Base-by-base conservation (phyloP, 78 protist genomes). In the Polysphondylium violaceum region DNA sequence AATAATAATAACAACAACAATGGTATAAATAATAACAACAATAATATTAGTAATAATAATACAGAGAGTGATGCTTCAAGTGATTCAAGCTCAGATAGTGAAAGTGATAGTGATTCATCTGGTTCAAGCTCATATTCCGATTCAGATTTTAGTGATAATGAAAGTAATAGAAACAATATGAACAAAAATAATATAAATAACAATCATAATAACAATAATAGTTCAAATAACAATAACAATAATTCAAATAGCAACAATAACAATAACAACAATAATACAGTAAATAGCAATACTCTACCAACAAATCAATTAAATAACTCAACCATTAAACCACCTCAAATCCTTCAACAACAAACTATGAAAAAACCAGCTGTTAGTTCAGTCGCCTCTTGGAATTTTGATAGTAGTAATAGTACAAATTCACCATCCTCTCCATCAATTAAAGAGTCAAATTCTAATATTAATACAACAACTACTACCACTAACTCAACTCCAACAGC, bases 131-230 rank as follows among this genome's bases (percentile, higher is more conserved):
- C 81, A 1, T 83, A 83, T 43, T 83, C 91, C n/a, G 87, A 77
- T 33, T 81, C 89, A 14, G 91, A 83, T 68, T 69, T 68, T 43
- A 69, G 79, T 71, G 91, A 69, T 25, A 83, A 72, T 47, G 91
- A 83, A 40, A 69, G 56, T 69, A 76, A 79, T 76, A 55, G 35
- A 9, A 81, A 71, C n/a, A 50, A 58, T 68, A 81, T 58, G 27
- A 81, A 55, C 35, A 31, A 44, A 51, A 33, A 51, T 51, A 51
- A 33, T 21, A 29, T 9, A 35, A 35, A 73, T 51, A 51, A n/a
- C 21, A 69, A 25, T 44, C 44, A 35, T 73, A 73, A 33, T 72
- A 17, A 14, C 51, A 33, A 31, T 51, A 12, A 44, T 47, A 25
- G 27, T 47, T 44, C 25, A 29, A 44, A 14, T 47, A 71, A 31